Conservation (phyloP, 2,329 filamentous ascomycete species). For the Moelleriella libera region DNA sequence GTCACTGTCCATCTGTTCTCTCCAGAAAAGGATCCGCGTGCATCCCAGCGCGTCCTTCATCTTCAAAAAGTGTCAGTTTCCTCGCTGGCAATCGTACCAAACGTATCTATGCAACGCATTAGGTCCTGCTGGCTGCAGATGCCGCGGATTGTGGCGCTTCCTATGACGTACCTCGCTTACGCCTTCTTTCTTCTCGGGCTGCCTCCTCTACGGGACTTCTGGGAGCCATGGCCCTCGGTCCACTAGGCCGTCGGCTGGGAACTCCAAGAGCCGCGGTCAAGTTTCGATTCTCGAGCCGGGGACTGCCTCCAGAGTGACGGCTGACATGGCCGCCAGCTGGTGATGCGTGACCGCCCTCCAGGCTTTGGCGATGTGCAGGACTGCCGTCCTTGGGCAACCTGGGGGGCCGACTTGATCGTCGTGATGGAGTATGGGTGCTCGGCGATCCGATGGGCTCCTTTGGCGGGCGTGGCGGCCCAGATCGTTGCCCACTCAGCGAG, state of each 20-base stretch:
- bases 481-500: constrained; percentile 25
- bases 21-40: neutral
- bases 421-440: constrained; percentile 26
- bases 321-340: constrained; percentile 30
- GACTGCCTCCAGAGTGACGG: constrained; percentile 40
- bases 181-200: constrained; percentile 30
- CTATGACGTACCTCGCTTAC: constrained; percentile 40
- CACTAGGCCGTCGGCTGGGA: constrained; percentile 39
- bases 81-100: neutral
- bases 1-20: too few species aligned
- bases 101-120: neutral
- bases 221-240: constrained; percentile 47
- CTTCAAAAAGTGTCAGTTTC: constrained; percentile 6
- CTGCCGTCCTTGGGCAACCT: constrained; percentile 36
- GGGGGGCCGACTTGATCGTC: constrained; percentile 29
- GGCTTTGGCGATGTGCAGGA: constrained; percentile 41
- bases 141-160: neutral
- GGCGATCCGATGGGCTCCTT: constrained; percentile 43
- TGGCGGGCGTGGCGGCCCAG: constrained; percentile 42
- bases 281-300: constrained; percentile 42
- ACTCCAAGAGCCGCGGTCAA: constrained; percentile 37
- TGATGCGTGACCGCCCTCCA: constrained; percentile 39
- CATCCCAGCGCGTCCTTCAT: constrained; percentile 8
- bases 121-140: too few species aligned
- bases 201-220: constrained; percentile 34